phyloP scores from a whole-genome alignment of 1,139 yeast genomes.

The Scheffersomyces quercinus region DNA sequence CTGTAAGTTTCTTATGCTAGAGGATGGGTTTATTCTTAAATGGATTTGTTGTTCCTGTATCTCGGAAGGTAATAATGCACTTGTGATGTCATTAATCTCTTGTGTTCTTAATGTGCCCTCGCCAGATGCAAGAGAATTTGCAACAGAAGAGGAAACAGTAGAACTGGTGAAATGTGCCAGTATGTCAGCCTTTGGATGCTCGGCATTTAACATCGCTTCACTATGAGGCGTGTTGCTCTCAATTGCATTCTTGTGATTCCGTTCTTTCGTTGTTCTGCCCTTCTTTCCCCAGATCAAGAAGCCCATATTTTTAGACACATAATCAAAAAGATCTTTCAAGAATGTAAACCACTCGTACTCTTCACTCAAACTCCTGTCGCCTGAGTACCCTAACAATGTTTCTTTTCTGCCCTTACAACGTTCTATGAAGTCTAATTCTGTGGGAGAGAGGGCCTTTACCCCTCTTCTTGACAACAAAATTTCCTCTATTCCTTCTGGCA shows the following conservation, averaged over 20 bases:
- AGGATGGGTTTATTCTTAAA: slow-evolving; percentile 33
- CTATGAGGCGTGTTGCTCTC: slow-evolving; percentile 26
- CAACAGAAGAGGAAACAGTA: too few species aligned
- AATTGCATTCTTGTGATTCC: slow-evolving; percentile 4
- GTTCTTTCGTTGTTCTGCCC: slow-evolving; percentile 32
- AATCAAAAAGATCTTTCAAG: slow-evolving; percentile 72
- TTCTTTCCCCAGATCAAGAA: slow-evolving; percentile 69
- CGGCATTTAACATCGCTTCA: slow-evolving; percentile 19
- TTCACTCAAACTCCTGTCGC: slow-evolving; percentile 47
- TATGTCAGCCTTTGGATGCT: neutral
- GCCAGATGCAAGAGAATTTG: too few species aligned
- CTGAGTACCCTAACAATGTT: slow-evolving; percentile 51
- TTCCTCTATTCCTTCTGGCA: slow-evolving; percentile 66
- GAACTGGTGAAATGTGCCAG: too few species aligned
- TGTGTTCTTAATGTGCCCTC: slow-evolving; percentile 2
- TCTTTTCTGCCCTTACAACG: slow-evolving; percentile 72
- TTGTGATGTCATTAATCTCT: slow-evolving; percentile 27
- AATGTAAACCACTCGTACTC: slow-evolving; percentile 77
- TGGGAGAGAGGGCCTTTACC: slow-evolving; percentile 52
- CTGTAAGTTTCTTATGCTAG: slow-evolving; percentile 26
- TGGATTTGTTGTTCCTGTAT: slow-evolving; percentile 49
- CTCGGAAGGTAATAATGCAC: slow-evolving; percentile 45
- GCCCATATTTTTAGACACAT: slow-evolving; percentile 74
- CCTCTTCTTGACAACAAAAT: slow-evolving; percentile 50
- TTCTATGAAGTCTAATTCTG: slow-evolving; percentile 68